Evolutionary conservation across 139 green algal species (phyloP), one percentile per base, ranked within the genome.

Genomic region (Chlamydomonas incerta): DNA sequence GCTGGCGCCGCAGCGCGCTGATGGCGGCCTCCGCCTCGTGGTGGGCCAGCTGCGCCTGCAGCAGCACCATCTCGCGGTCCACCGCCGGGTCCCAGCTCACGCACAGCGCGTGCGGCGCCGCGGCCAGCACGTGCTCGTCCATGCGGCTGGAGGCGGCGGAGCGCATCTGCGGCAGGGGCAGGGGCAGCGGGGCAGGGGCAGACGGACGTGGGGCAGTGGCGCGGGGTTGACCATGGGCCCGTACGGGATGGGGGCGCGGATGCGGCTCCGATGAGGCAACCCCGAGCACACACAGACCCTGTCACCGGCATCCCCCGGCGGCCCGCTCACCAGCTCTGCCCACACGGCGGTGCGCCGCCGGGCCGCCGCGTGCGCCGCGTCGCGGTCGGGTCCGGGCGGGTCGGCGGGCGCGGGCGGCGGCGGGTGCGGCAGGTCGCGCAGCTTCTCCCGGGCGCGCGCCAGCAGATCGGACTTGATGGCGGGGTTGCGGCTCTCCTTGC

Each of bases 381-480:
- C 37, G 17, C 80, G 80, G 28, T 80, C 87, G 28, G 34, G 80
- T 20, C 68, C 52, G 11, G 52, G 34, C 55, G 80, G 34, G 62
- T 71, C 68, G 33, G 46, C 26, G 15, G 68, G 52, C 13, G 23
- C 28, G 13, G 83, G 62, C 33, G 68, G 26, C 11, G 81, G 89
- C 20, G 85, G 86, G 28, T 86, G 60, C 33, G 90, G 90, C 69
- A 93, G 79, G 37, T 73, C 37, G 9, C 75, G 66, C 57, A 94
- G 82, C 88, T 93, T 93, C 29, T 87, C 73, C 2, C 91, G 46
- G 2, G 90, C 91, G 33, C 90, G 90, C 47, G 86, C 62, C 23
- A 95, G 92, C 24, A 93, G 85, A 66, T 95, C 90, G 0, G 46
- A 26, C 62, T 90, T 89, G 63, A 93, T 89, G 18, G 87, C 87